phyloP scores from a whole-genome alignment of 2,329 filamentous ascomycete species.

The Zymoseptoria passerinii region DNA sequence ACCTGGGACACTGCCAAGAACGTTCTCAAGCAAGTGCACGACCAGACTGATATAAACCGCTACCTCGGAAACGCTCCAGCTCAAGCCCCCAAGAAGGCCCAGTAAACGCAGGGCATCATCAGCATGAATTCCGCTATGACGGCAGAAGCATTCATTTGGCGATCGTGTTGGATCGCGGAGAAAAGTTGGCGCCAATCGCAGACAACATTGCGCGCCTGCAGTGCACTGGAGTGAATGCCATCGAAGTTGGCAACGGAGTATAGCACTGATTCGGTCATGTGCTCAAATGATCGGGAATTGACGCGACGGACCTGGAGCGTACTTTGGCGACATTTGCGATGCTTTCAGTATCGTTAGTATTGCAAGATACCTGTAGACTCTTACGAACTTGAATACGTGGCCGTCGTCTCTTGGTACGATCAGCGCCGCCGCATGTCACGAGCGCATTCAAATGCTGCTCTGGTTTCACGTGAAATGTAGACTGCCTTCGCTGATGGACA shows the following conservation, averaged over 20 bases:
- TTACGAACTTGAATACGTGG: not conserved
- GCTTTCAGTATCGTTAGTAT: not conserved
- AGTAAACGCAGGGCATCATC: conserved; percentile 32
- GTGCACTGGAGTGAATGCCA: not conserved
- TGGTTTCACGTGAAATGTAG: too few relatives aligned
- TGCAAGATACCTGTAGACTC: not conserved
- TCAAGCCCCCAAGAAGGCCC: conserved; percentile 55
- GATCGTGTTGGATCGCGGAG: not conserved
- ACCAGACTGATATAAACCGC: conserved; percentile 63
- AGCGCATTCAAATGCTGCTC: too few relatives aligned
- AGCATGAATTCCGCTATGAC: not conserved
- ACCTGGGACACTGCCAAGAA: conserved; percentile 75
- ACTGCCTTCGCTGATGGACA: too few relatives aligned
- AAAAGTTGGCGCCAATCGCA: conserved; percentile 2
- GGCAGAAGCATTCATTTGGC: not conserved
- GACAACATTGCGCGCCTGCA: not conserved
- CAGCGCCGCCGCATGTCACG: too few relatives aligned
- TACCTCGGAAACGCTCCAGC: conserved; percentile 25
- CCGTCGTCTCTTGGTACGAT: too few relatives aligned
- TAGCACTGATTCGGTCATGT: not conserved
- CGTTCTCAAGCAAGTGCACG: conserved; percentile 62
- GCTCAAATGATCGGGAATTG: not conserved
- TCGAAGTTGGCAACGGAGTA: not conserved
- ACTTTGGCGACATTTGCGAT: not conserved
- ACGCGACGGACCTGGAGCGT: not conserved